Percentiles rank a stretch among this genome's conserved stretches.
phyloP scores from a whole-genome alignment of 129 eudicot species.

The Artemisia argyi region DNA sequence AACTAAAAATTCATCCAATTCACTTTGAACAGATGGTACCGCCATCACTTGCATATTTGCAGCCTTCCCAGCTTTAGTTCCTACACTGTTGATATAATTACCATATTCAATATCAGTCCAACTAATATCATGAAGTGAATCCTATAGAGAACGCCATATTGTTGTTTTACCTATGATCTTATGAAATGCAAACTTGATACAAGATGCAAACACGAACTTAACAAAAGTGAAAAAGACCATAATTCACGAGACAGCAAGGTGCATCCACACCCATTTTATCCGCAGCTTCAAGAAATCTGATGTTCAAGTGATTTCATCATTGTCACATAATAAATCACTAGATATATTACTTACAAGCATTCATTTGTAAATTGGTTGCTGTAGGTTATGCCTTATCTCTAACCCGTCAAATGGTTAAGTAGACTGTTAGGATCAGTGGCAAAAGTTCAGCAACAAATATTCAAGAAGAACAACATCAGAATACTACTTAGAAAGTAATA shows the following conservation, averaged over 20 bases:
- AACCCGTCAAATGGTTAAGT: no score
- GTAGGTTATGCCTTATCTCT: no score
- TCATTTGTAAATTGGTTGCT: no score
- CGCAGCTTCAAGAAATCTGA: constrained; percentile 90
- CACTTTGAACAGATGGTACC: constrained; percentile 58
- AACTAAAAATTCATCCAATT: constrained; percentile 46
- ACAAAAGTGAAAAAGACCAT: neutral
- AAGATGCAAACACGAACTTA: neutral
- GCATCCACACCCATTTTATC: constrained; percentile 66
- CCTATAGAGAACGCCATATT: neutral
- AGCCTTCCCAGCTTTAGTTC: constrained; percentile 78
- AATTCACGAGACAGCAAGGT: constrained; percentile 61
- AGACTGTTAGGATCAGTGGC: no score
- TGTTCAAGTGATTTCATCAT: constrained; percentile 21
- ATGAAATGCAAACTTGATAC: neutral
- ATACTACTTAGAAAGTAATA: no score
- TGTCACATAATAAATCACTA: neutral
- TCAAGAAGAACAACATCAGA: no score
- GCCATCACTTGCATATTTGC: constrained; percentile 85
- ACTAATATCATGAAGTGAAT: no score
- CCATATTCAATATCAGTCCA: no score
- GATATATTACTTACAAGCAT: no score
- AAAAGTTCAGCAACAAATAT: no score
- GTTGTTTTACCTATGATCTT: neutral
- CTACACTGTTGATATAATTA: constrained; percentile 44